Evolutionary conservation across 306 rosid genomes (phyloP), one percentile per base, ranked within the genome.

Genomic region (Lablab purpureus): DNA sequence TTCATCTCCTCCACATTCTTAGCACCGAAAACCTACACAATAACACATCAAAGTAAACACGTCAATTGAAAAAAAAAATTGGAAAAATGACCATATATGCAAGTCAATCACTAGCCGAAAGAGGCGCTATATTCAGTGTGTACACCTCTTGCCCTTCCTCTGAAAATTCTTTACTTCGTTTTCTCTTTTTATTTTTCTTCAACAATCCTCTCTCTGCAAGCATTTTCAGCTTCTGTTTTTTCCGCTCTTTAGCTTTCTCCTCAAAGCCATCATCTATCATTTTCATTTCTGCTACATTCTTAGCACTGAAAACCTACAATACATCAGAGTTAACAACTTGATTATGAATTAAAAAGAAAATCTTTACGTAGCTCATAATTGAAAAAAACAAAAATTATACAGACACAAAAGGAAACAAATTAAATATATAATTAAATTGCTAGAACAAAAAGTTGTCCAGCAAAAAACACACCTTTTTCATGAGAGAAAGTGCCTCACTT

Each of bases 211-310:
- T 94, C 82, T 83, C 97, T 27, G 84, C 71, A 25, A 89, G 85
- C 27, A 90, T 87, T 86, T 82, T 85, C 41, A 71, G 41, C 66
- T 92, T 92, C 86, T 89, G 97, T 63, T 86, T 87, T 80, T 89
- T 89, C 63, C 97, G 83, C 72, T 88, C 94, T 67, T 92, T 78
- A 21, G 87, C 95, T 82, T 82, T 88, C 86, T 92, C 92, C 55
- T 87, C 92, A 81, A 91, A 94, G 37, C 93, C 97, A 72, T 90
- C 94, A 82, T 92, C 95, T 81, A 87, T 65, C 95, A 94, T 92
- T 76, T 86, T 92, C 94, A 94, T 94, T 37, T 34, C 76, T 19
- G 93, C 97, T 37, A 89, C 95, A 51, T 87, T 88, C 72, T 85
- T 89, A 36, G 97, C 99, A 66, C 84, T 89, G 86, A 80, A 91